Percentiles rank a stretch among this genome's conserved stretches.
Conservation (phyloP, 192 early-diverging fungal species). For the Rhizophagus clarus region DNA sequence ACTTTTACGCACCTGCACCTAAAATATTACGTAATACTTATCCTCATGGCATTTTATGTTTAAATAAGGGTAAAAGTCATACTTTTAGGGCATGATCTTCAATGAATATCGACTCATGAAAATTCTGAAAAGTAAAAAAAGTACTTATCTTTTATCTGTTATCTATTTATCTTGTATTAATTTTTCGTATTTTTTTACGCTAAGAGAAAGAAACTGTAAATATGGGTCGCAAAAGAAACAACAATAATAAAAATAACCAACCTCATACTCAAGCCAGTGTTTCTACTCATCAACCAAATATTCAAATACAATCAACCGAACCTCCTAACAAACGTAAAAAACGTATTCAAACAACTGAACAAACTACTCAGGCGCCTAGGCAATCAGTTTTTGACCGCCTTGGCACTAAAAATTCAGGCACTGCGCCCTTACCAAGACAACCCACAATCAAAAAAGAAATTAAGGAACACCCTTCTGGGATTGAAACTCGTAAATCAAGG, state of each 20-base stretch:
- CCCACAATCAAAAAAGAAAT: slow-evolving; percentile 3
- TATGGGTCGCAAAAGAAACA: neutral
- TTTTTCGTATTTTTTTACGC: too few relatives aligned
- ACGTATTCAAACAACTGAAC: neutral
- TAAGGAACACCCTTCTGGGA: neutral
- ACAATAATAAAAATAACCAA: neutral
- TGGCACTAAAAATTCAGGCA: slow-evolving; percentile 12
- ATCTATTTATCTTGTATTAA: too few relatives aligned
- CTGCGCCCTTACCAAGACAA: neutral
- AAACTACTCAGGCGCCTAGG: neutral
- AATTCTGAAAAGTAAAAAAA: too few relatives aligned
- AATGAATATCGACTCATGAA: too few relatives aligned
- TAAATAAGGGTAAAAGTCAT: too few relatives aligned
- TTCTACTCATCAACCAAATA: neutral
- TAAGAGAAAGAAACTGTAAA: neutral
- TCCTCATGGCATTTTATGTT: too few relatives aligned
- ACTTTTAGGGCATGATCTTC: too few relatives aligned
- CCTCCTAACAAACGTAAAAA: slow-evolving; percentile 17
- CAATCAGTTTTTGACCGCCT: slow-evolving; percentile 28
- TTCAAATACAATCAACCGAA: neutral
- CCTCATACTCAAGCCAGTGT: neutral
- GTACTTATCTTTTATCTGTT: too few relatives aligned
- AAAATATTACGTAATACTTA: too few relatives aligned
- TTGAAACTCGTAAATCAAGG: neutral
- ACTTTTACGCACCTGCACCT: too few relatives aligned